Evolutionary conservation across 83 land plant genomes (phyloP).

Genomic region (Thuja plicata): DNA sequence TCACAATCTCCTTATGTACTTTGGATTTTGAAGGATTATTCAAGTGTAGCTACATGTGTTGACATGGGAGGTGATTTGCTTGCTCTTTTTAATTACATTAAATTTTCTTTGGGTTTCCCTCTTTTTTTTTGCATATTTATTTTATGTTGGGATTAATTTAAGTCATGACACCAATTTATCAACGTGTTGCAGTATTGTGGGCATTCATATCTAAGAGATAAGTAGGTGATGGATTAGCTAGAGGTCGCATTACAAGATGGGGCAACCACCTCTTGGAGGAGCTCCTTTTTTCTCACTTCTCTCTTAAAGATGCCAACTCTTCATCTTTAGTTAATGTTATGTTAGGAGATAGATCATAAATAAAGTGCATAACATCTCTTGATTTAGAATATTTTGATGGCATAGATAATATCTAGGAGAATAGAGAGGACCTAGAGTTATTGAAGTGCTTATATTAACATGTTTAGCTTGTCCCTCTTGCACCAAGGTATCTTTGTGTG

Average conservation of each 20-base stretch:
- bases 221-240: not conserved
- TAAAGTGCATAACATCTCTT: no score
- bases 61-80: not conserved
- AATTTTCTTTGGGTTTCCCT: not conserved
- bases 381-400: no score
- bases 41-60: not conserved
- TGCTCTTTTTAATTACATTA: not conserved
- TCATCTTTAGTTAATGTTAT: not conserved
- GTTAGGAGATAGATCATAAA: no score
- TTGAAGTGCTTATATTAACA: no score
- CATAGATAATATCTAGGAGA: no score
- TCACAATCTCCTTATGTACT: not conserved
- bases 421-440: no score
- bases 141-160: not conserved
- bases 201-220: not conserved
- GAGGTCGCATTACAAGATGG: not conserved
- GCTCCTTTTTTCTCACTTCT: slow-evolving; percentile 7
- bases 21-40: not conserved
- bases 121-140: not conserved
- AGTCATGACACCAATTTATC: not conserved
- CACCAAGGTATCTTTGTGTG: no score
- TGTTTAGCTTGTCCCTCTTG: no score
- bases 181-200: not conserved
- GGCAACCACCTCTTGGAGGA: not conserved
- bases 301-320: not conserved